These are phyloP conservation scores for Gnetum montanum DNA, from an alignment of 75 land plant genomes.

Conservation along the genomic window DNA sequence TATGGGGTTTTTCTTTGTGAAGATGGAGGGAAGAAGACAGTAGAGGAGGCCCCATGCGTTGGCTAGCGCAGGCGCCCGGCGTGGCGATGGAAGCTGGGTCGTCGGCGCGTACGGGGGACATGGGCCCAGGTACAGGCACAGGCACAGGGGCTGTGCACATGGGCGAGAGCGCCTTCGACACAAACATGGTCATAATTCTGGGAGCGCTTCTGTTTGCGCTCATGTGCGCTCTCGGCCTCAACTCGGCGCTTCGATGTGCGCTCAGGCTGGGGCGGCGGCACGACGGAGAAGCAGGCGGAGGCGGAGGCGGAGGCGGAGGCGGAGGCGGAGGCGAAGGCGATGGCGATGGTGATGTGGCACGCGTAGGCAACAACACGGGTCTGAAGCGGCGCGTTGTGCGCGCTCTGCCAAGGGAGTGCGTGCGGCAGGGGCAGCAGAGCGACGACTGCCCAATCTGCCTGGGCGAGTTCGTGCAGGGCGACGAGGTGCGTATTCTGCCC, in stretches of 20 bases:
- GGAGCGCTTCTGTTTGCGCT: conserved; percentile 52
- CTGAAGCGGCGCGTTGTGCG: conserved; percentile 31
- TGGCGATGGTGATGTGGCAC: conserved; percentile 7
- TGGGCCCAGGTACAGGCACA: too few relatives aligned
- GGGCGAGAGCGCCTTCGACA: conserved; percentile 24
- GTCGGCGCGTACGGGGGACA: too few relatives aligned
- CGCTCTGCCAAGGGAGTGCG: conserved; percentile 20
- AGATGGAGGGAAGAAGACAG: too few relatives aligned
- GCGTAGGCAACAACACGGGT: conserved; percentile 18
- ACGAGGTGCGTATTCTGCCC: conserved; percentile 38
- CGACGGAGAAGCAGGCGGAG: conserved; percentile 6
- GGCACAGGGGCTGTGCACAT: neutral
- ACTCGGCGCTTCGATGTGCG: conserved; percentile 40
- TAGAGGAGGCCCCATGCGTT: too few relatives aligned
- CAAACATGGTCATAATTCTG: conserved; percentile 57
- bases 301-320: conserved; percentile 5
- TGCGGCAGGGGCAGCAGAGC: neutral
- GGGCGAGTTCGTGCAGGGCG: conserved; percentile 40
- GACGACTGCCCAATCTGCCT: conserved; percentile 57
- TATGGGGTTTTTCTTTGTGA: too few relatives aligned
- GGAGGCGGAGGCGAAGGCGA: conserved; percentile 4
- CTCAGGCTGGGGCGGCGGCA: conserved; percentile 19
- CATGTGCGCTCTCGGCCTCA: conserved; percentile 45
- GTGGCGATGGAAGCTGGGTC: too few relatives aligned
- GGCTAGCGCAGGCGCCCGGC: too few relatives aligned